Base-by-base conservation (phyloP, 2,329 filamentous ascomycete species). In the Cladorrhinum sp. region DNA sequence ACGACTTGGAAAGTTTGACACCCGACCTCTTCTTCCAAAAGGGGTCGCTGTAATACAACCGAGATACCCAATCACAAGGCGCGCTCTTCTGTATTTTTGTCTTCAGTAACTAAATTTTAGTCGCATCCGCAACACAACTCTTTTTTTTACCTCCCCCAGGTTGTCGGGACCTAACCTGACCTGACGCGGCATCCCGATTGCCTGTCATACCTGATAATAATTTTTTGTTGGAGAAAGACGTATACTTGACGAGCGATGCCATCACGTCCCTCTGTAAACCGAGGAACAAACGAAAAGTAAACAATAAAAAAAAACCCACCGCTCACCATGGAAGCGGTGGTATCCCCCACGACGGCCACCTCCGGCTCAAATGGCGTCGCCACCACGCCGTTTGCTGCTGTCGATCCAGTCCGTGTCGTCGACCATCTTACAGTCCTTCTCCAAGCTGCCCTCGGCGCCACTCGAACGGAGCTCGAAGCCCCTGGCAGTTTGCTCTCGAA, bases 401-500 rank as follows among this genome's bases (percentile, higher is more conserved):
- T 91, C 72, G 89, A 92, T 70, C 85, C 89, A n/a, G 80, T 78
- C 65, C 78, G 84, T 67, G 81, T 93, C 56, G 81, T 93, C 66
- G 86, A 92, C 62, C 87, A 94, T 74, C 80, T 94, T 63, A 82
- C 82, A 42, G 82, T 86, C 62, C 84, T 93, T 61, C 84, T 92
- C 67, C 83, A 87, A 73, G 84, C 90, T 61, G 89, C 89, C 65
- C 82, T 94, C 53, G 90, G 90, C 66, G 89, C 91, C 68, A 85
- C 85, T 60, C 86, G 86, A 72, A 81, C 86, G 64, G 94, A 99
- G 72, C 85, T 99, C 58, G 87, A 94, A 74, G 84, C 85, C 65
- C 79, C 87, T 16, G 92, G 91, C 64, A 97, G 91, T 78, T 80
- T 99, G 75, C 82, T 99, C 64, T 92, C 92, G 61, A 82, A 87